A percentile compares a stretch with the other conserved stretches of the same genome.
Evolutionary conservation across 2,329 filamentous ascomycete species (phyloP).

Genomic region (Stagonosporopsis tanaceti): DNA sequence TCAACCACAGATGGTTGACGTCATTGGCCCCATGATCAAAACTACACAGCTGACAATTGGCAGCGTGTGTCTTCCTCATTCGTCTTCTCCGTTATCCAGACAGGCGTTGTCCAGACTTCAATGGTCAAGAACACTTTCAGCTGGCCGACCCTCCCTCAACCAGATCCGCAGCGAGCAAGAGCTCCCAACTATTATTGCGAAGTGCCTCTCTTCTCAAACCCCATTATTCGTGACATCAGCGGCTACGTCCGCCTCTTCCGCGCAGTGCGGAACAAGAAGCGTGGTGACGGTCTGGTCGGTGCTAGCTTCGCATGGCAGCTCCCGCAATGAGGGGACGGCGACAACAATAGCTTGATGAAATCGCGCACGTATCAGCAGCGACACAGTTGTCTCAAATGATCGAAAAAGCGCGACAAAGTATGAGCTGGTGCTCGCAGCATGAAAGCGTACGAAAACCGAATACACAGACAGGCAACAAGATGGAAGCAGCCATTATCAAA

Average conservation of each 20-base stretch:
- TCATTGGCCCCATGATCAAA: not conserved
- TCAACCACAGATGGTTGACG: not conserved
- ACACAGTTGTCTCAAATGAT: not conserved
- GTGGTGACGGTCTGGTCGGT: not conserved
- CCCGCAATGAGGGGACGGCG: slow-evolving; percentile 2
- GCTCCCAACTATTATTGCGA: not conserved
- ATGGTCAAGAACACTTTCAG: too few relatives aligned
- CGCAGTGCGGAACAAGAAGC: not conserved
- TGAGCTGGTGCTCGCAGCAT: not conserved
- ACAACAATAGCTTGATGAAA: not conserved
- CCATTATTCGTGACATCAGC: not conserved
- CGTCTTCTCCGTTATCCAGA: not conserved
- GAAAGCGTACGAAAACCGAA: not conserved
- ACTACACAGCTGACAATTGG: not conserved
- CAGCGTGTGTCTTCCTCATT: not conserved
- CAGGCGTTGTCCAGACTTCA: not conserved
- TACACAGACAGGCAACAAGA: not conserved
- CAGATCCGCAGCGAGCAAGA: not conserved
- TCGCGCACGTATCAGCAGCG: not conserved
- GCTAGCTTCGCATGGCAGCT: slow-evolving; percentile 7
- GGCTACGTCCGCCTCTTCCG: slow-evolving; percentile 2
- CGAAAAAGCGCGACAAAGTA: not conserved
- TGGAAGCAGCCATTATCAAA: not conserved
- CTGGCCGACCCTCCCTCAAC: not conserved
- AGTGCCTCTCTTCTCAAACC: not conserved